Conservation (phyloP, 495 filamentous ascomycete species). For the Aspergillus affinis region DNA sequence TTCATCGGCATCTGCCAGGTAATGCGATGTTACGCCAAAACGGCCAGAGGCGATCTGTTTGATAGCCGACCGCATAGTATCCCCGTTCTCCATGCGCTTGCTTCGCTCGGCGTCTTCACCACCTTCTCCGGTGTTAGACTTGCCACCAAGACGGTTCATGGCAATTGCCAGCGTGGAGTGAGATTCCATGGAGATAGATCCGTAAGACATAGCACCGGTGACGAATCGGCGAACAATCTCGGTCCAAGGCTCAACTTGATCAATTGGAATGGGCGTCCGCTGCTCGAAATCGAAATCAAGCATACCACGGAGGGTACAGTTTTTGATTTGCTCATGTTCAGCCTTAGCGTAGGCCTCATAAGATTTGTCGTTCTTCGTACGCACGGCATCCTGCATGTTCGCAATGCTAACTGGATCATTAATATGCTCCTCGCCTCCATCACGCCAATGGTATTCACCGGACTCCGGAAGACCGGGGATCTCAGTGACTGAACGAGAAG, state of each 20-base stretch:
- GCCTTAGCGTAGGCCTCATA: slow-evolving; percentile 96
- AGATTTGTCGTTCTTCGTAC: slow-evolving; percentile 98
- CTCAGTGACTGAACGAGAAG: slow-evolving; percentile 73
- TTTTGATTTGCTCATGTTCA: slow-evolving; percentile 97
- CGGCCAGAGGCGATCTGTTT: slow-evolving; percentile 98
- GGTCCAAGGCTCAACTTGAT: slow-evolving; percentile 98
- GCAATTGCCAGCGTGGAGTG: slow-evolving; percentile 96
- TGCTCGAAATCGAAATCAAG: slow-evolving; percentile 98
- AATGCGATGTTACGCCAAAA: slow-evolving; percentile 97
- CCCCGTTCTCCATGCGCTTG: slow-evolving; percentile 81
- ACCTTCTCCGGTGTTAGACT: slow-evolving; percentile 99
- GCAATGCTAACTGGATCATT: slow-evolving; percentile 96
- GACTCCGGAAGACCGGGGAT: slow-evolving; percentile 89
- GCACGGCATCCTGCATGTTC: slow-evolving; percentile 97
- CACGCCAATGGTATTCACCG: slow-evolving; percentile 99
- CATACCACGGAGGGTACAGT: slow-evolving; percentile 93
- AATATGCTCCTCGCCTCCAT: slow-evolving; percentile 96
- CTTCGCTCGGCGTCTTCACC: slow-evolving; percentile 96
- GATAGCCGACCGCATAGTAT: slow-evolving; percentile 98
- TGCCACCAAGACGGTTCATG: slow-evolving; percentile 97
- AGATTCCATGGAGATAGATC: slow-evolving; percentile 98
- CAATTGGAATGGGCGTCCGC: slow-evolving; percentile 81
- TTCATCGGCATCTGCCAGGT: slow-evolving; percentile 97
- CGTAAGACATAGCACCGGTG: slow-evolving; percentile 99
- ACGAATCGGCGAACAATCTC: slow-evolving; percentile 97